Conservation (phyloP, 2,329 filamentous ascomycete genomes). For the Xylariaceae sp. region DNA sequence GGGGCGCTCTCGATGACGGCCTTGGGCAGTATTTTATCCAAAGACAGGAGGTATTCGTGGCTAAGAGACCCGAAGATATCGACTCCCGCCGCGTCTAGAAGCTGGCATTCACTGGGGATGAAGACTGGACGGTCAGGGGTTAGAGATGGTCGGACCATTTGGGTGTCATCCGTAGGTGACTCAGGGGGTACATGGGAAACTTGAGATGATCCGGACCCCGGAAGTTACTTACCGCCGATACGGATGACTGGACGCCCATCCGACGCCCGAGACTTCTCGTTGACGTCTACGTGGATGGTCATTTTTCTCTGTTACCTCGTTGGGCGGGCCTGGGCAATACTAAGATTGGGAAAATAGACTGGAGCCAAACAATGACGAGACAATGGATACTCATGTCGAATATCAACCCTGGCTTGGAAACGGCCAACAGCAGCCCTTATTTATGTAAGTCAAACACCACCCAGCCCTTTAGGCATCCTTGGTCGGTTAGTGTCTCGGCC, state of each 20-base stretch:
- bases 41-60: conserved; percentile 37
- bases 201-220: background rate
- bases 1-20: conserved; percentile 39
- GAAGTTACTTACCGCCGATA: conserved; percentile 33
- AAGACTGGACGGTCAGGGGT: conserved; percentile 35
- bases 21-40: conserved; percentile 33
- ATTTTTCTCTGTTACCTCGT: background rate
- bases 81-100: conserved; percentile 46
- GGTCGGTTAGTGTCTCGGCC: background rate
- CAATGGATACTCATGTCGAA: background rate
- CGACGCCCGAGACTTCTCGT: conserved; percentile 10
- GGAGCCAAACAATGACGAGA: background rate
- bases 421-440: background rate
- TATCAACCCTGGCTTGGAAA: background rate
- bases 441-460: background rate
- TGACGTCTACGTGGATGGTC: conserved; percentile 15
- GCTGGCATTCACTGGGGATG: conserved; percentile 41
- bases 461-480: background rate
- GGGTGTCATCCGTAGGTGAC: background rate
- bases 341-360: background rate
- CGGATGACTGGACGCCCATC: conserved; percentile 30
- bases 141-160: background rate
- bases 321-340: too few relatives aligned
- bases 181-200: background rate
- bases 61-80: conserved; percentile 45